These are phyloP conservation scores for Tephrocybe sp. DNA, from an alignment of 768 basidiomycete species.

Conservation along the genomic window DNA sequence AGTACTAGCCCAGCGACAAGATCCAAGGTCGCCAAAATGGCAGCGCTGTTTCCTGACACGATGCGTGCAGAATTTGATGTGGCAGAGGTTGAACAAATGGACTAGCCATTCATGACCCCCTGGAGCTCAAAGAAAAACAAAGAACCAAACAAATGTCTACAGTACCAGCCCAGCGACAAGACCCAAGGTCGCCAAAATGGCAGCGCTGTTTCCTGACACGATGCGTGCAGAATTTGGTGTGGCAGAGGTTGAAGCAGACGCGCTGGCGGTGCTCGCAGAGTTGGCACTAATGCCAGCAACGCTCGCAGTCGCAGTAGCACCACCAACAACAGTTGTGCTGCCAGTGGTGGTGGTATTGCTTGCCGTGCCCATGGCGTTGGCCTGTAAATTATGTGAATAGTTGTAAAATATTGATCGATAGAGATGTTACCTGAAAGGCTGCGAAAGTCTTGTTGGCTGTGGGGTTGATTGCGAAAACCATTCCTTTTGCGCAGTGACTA, in stretches of 20 bases:
- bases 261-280: conserved; percentile 13
- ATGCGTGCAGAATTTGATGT: conserved; percentile 10
- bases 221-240: conserved; percentile 11
- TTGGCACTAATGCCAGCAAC: neutral
- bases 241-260: neutral
- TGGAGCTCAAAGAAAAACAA: conserved; percentile 2
- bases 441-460: conserved; percentile 41
- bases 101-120: conserved; percentile 12
- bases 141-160: conserved; percentile 8
- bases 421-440: conserved; percentile 10
- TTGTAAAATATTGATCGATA: conserved; percentile 25
- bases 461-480: conserved; percentile 58
- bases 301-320: no score
- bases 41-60: conserved; percentile 12
- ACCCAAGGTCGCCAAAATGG: conserved; percentile 16
- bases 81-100: neutral
- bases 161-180: conserved; percentile 19
- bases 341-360: neutral
- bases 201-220: conserved; percentile 12
- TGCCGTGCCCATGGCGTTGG: conserved; percentile 23
- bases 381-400: conserved; percentile 17
- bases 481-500: conserved; percentile 46
- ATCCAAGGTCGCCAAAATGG: conserved; percentile 16
- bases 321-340: neutral
- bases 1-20: conserved; percentile 19